phyloP scores from a whole-genome alignment of 345 rosid species.

The Populus davidiana region DNA sequence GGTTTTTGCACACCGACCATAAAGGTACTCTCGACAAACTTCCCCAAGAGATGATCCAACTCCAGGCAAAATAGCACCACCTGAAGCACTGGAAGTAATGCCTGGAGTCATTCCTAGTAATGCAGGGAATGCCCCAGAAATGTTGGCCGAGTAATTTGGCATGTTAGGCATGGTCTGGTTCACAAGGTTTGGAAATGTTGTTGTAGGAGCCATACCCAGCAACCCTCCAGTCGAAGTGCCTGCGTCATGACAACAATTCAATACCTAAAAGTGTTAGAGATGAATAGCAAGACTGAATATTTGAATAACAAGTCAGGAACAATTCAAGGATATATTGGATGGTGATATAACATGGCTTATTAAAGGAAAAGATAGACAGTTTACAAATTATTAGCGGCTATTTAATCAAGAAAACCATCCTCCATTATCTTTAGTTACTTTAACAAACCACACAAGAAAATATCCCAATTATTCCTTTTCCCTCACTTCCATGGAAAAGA shows the following conservation, averaged over 20 bases:
- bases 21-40: slow-evolving; percentile 90
- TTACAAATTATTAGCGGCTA: not conserved
- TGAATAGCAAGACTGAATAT: not conserved
- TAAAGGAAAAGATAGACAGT: not conserved
- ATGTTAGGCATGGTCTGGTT: slow-evolving; percentile 99
- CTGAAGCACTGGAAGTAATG: slow-evolving; percentile 78
- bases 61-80: slow-evolving; percentile 94
- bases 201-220: slow-evolving; percentile 68
- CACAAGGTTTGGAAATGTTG: slow-evolving; percentile 67
- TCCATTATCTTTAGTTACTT: not conserved
- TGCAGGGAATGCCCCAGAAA: slow-evolving; percentile 93
- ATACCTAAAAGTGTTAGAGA: not conserved
- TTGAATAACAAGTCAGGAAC: not conserved
- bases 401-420: not conserved
- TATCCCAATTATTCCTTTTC: not conserved
- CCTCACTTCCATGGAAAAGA: not conserved
- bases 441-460: not conserved
- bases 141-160: slow-evolving; percentile 97
- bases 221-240: slow-evolving; percentile 75
- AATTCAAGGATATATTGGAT: not conserved
- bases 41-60: slow-evolving; percentile 96
- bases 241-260: slow-evolving; percentile 21
- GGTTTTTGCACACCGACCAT: slow-evolving; percentile 72
- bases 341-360: not conserved
- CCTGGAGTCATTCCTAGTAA: slow-evolving; percentile 94